A percentile compares a stretch with the other conserved stretches of the same genome.
phyloP scores from a whole-genome alignment of 805 yeast genomes.

The Ogataea trehalophila region DNA sequence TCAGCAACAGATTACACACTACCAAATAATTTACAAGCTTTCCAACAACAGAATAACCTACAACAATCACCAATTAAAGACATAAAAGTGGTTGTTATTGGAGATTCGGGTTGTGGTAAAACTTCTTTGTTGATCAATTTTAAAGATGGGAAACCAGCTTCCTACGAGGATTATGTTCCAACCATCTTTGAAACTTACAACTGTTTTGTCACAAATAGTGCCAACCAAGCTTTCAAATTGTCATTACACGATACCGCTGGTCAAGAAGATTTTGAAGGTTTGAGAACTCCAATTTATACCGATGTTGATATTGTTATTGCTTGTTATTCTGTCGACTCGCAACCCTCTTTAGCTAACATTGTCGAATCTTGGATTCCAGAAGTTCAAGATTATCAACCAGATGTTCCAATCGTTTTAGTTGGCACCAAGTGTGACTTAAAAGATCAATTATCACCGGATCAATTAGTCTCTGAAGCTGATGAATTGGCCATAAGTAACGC shows the following conservation, averaged over 20 bases:
- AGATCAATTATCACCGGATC: constrained; percentile 14
- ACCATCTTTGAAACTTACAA: constrained; percentile 75
- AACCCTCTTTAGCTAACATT: constrained; percentile 63
- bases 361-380: constrained; percentile 80
- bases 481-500: constrained; percentile 52
- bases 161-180: constrained; percentile 54
- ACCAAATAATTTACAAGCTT: constrained; percentile 8
- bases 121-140: constrained; percentile 61
- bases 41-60: constrained; percentile 3
- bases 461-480: constrained; percentile 30
- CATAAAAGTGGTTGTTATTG: constrained; percentile 58
- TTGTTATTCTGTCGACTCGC: constrained; percentile 64
- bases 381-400: constrained; percentile 73
- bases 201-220: constrained; percentile 25
- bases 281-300: constrained; percentile 74
- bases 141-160: constrained; percentile 67
- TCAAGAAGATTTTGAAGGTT: constrained; percentile 78
- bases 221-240: constrained; percentile 31
- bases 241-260: constrained; percentile 67
- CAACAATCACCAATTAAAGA: constrained; percentile 6
- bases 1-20: constrained; percentile 11
- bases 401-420: constrained; percentile 66
- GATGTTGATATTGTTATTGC: constrained; percentile 66
- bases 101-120: constrained; percentile 91
- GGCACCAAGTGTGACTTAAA: constrained; percentile 69